Conservation (phyloP, 352 stramenopile genomes). For the Stephanocyclus meneghinianus region DNA sequence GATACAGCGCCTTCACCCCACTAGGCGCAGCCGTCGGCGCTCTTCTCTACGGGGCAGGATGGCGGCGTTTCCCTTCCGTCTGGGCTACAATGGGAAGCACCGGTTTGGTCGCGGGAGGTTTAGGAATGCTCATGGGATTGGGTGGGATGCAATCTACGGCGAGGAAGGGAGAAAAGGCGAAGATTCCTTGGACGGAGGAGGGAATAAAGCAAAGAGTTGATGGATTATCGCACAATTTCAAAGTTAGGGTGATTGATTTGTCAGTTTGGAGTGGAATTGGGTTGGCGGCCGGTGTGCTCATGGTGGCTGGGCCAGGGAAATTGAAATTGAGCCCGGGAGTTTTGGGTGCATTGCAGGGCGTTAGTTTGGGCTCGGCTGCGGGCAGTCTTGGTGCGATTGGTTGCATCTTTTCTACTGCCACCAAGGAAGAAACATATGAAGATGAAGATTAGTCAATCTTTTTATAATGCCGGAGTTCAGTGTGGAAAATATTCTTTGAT, state of each 20-base stretch:
- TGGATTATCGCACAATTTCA: slow-evolving; percentile 48
- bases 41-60: slow-evolving; percentile 6
- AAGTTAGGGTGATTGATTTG: slow-evolving; percentile 42
- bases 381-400: slow-evolving; percentile 20
- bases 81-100: slow-evolving; percentile 17
- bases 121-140: slow-evolving; percentile 28
- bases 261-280: slow-evolving; percentile 35
- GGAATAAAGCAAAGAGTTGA: slow-evolving; percentile 44
- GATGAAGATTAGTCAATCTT: slow-evolving; percentile 4
- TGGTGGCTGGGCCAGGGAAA: slow-evolving; percentile 16
- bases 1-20: slow-evolving; percentile 28
- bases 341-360: slow-evolving; percentile 29
- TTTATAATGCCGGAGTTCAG: no score
- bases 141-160: slow-evolving; percentile 14
- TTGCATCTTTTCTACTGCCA: slow-evolving; percentile 10
- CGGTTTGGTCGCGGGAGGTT: slow-evolving; percentile 22
- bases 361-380: slow-evolving; percentile 33
- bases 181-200: slow-evolving; percentile 32
- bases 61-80: slow-evolving; percentile 14
- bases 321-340: slow-evolving; percentile 22
- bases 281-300: slow-evolving; percentile 15
- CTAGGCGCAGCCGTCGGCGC: slow-evolving; percentile 18
- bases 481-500: no score
- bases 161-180: slow-evolving; percentile 8
- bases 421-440: slow-evolving; percentile 6